Evolutionary conservation across 257 asterid genomes (phyloP), one percentile per base, ranked within the genome.

Genomic region (Solanum stenotomum): DNA sequence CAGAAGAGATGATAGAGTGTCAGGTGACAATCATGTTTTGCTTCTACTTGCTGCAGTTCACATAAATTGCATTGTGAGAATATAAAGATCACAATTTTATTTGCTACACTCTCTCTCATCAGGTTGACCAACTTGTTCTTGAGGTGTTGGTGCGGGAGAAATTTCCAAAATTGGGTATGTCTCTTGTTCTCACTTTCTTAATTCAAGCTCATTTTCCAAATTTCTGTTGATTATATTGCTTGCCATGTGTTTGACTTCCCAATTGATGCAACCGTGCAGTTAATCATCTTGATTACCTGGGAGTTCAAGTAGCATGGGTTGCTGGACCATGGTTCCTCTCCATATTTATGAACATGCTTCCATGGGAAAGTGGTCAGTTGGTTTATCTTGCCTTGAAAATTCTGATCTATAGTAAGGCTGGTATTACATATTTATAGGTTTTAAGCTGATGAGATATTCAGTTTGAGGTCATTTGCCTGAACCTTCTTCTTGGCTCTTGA

Each of bases 1-100:
- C 99, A 4, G 99, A 98, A 91, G 99, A 96, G 90, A 95, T 98
- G 98, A 93, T 98, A 81, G 98, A 98, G 90, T 95, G 98, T 88
- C 99, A 98, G 98, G 99, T 96, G 85, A 88, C 44, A 87, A 63
- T 52, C 84, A 85, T 34, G 27, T 74, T 40, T 74, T 35, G 35
- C 61, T 87, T 74, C 33, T 87, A 23, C 71, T 33, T 20, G 44
- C 88, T 71, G 44, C 37, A 71, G 78, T 40, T 46, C 38, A 71
- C 86, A 31, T 25, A 22, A 27, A 85, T 18, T 67, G 81, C 18
- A 20, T 40, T 10, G 13, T 71, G 78, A 67, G 40, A 85, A 67
- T 38, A 67, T 67, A 35, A 85, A 40, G 37, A 67, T 87, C 84
- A 85, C 72, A 74, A 86, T 42, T 56, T 90, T 23, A 78, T 87